These are phyloP conservation scores for Abrus pulchellus DNA, from an alignment of 306 rosid genomes.

Conservation along the genomic window DNA sequence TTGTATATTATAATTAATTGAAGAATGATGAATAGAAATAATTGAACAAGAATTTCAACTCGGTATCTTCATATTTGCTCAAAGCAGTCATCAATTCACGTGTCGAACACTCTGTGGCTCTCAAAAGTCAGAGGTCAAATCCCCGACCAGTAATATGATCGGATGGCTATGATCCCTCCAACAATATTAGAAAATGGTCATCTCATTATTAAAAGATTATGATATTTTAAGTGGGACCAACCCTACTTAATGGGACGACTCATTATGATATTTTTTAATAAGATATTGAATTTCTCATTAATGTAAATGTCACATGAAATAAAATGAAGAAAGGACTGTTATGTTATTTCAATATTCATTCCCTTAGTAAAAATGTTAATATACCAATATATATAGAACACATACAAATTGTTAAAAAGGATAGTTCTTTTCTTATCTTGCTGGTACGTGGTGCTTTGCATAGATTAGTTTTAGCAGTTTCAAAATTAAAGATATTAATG, in stretches of 20 bases:
- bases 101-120: conserved; percentile 33
- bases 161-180: conserved; percentile 35
- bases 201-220: not conserved
- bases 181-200: not conserved
- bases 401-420: not conserved
- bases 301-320: not conserved
- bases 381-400: not conserved
- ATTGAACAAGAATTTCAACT: not conserved
- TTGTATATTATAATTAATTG: not conserved
- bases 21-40: not conserved
- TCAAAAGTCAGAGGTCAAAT: conserved; percentile 54
- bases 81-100: conserved; percentile 21
- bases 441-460: not conserved
- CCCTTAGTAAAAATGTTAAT: too few species aligned
- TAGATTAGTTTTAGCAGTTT: too few species aligned
- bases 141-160: conserved; percentile 57
- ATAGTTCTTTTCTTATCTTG: not conserved
- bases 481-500: too few species aligned
- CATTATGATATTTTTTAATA: not conserved
- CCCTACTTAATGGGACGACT: conserved; percentile 38
- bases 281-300: not conserved
- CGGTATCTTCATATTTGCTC: conserved; percentile 8
- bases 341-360: not conserved
- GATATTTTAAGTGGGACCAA: conserved; percentile 17
- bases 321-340: not conserved